A percentile compares a stretch with the other conserved stretches of the same genome.
Evolutionary conservation across 2,329 filamentous ascomycete species (phyloP).

Genomic region (Fusarium ambrosium): DNA sequence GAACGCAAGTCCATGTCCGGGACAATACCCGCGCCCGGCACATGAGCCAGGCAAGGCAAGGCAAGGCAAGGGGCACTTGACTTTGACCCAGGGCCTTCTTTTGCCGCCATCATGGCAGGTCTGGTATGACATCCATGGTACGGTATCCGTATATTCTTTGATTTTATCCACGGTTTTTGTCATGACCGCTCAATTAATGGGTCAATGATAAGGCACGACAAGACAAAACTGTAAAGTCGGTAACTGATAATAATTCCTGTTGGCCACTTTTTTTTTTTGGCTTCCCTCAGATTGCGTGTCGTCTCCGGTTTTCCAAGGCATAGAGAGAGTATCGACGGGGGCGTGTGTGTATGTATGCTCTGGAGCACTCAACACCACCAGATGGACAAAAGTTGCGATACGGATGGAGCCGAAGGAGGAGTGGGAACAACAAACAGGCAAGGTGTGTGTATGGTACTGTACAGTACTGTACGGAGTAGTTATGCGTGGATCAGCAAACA

Average conservation of each 20-base stretch:
- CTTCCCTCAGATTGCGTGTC: slow-evolving; percentile 1
- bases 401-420: slow-evolving; percentile 16
- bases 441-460: background rate
- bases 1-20: slow-evolving; percentile 34
- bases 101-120: background rate
- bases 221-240: background rate
- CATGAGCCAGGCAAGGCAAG: slow-evolving; percentile 9
- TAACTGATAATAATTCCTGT: background rate
- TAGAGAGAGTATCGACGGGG: background rate
- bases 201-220: background rate
- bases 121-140: background rate
- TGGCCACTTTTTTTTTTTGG: background rate
- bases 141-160: background rate
- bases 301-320: slow-evolving; percentile 5
- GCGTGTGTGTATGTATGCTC: slow-evolving; percentile 25
- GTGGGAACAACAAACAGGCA: slow-evolving; percentile 16
- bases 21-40: slow-evolving; percentile 21
- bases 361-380: slow-evolving; percentile 15
- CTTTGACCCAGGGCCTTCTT: background rate
- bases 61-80: background rate
- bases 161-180: background rate
- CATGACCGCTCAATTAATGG: background rate
- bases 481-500: slow-evolving; percentile 2
- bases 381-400: slow-evolving; percentile 23
- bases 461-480: background rate